Evolutionary conservation across 2,329 filamentous ascomycete genomes (phyloP).

Genomic region (Fusarium sulawesiense): DNA sequence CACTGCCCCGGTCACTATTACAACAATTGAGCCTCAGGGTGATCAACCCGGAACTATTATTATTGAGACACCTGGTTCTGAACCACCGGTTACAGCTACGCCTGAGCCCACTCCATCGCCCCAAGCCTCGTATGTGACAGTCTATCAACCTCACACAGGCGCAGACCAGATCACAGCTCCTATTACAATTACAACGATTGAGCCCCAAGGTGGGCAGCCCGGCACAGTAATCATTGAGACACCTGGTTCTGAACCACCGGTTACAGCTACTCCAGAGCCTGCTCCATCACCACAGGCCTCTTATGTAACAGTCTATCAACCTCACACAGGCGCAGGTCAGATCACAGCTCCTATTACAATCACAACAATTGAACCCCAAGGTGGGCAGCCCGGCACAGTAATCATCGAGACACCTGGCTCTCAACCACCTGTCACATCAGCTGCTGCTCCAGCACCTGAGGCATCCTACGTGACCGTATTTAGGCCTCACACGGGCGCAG

Average conservation of each 20-base stretch:
- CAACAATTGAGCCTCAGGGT: no score
- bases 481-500: not conserved
- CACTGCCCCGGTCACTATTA: no score
- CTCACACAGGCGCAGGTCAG: constrained; percentile 2
- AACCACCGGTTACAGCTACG: no score
- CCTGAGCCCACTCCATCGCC: no score
- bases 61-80: not conserved
- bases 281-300: not conserved
- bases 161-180: no score
- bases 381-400: constrained; percentile 6
- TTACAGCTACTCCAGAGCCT: not conserved
- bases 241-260: not conserved
- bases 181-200: not conserved
- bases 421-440: not conserved
- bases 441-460: not conserved
- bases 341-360: constrained; percentile 11
- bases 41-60: not conserved
- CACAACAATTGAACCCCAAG: constrained; percentile 2
- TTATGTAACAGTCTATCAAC: constrained; percentile 9
- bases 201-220: constrained; percentile 11
- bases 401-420: constrained; percentile 23
- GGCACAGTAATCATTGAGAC: constrained; percentile 29
- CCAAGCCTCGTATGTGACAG: no score
- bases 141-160: no score
- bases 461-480: constrained; percentile 6